A percentile compares a stretch with the other conserved stretches of the same genome.
Conservation (phyloP, 1,139 yeast species). For the Suzukiozyma palmioleophila region DNA sequence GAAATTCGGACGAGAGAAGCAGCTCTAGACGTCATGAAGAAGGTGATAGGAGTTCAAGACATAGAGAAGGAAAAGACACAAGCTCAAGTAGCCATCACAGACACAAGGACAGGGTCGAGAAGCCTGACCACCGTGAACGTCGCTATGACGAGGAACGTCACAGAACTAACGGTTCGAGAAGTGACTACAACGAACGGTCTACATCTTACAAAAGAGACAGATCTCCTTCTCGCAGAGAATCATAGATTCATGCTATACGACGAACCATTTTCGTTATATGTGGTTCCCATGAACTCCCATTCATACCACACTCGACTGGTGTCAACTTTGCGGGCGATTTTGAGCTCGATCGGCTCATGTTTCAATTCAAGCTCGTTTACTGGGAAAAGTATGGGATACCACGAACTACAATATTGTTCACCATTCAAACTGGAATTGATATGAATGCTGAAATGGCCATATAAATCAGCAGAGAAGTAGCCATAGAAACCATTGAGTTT, state of each 20-base stretch:
- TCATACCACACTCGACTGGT: slow-evolving; percentile 60
- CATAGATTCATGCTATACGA: slow-evolving; percentile 27
- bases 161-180: neutral
- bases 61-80: too few relatives aligned
- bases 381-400: slow-evolving; percentile 74
- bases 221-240: neutral
- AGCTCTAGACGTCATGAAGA: slow-evolving; percentile 1
- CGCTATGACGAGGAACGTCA: neutral
- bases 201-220: too few relatives aligned
- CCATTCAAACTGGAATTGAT: slow-evolving; percentile 20
- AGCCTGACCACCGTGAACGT: neutral
- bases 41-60: neutral
- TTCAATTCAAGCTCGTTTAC: slow-evolving; percentile 46
- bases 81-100: too few relatives aligned
- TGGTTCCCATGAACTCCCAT: slow-evolving; percentile 46
- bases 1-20: too few relatives aligned
- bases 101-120: neutral
- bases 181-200: neutral
- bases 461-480: slow-evolving; percentile 63
- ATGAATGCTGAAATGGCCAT: slow-evolving; percentile 41
- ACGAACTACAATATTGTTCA: slow-evolving; percentile 38
- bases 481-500: slow-evolving; percentile 70
- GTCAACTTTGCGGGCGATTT: slow-evolving; percentile 30
- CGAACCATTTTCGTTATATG: slow-evolving; percentile 18
- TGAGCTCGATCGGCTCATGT: slow-evolving; percentile 47